Evolutionary conservation across 2,329 filamentous ascomycete species (phyloP).

Genomic region (Cytospora paraplurivora): DNA sequence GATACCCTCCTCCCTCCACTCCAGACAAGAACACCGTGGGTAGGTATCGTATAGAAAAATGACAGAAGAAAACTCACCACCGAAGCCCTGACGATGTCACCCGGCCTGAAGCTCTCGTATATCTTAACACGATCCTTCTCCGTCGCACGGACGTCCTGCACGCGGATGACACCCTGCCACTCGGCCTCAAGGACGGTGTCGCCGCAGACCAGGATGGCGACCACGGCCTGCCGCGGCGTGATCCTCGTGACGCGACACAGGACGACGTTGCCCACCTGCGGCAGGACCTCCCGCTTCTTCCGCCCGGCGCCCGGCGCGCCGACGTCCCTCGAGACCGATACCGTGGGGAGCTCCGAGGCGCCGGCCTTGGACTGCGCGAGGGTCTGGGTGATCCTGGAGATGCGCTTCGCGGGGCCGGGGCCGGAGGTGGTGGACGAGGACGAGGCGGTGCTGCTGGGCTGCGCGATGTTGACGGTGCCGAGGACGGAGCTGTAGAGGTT

Average conservation of each 20-base stretch:
- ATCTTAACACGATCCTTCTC: slow-evolving; percentile 96
- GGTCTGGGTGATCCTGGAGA: slow-evolving; percentile 54
- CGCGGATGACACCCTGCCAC: slow-evolving; percentile 82
- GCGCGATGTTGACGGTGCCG: slow-evolving; percentile 64
- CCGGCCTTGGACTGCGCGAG: slow-evolving; percentile 9
- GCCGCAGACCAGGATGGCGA: slow-evolving; percentile 83
- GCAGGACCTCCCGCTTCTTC: slow-evolving; percentile 68
- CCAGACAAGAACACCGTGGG: slow-evolving; percentile 8
- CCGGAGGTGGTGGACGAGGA: slow-evolving; percentile 1
- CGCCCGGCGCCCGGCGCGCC: background rate
- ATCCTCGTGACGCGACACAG: slow-evolving; percentile 85
- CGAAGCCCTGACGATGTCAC: slow-evolving; percentile 84
- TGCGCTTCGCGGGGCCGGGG: slow-evolving; percentile 56
- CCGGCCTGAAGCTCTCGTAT: slow-evolving; percentile 86
- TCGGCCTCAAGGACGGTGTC: slow-evolving; percentile 72
- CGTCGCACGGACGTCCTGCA: slow-evolving; percentile 90
- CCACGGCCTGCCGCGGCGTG: slow-evolving; percentile 79
- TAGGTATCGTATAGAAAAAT: slow-evolving; percentile 1
- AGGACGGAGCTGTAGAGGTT: slow-evolving; percentile 82
- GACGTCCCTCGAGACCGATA: slow-evolving; percentile 53
- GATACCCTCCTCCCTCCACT: no score
- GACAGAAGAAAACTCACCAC: slow-evolving; percentile 59
- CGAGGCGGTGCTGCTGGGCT: slow-evolving; percentile 46
- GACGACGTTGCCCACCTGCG: slow-evolving; percentile 77
- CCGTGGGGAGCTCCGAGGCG: slow-evolving; percentile 50